Base-by-base conservation (phyloP, 2,329 filamentous ascomycete species). In the Pseudomassariella vexata region DNA sequence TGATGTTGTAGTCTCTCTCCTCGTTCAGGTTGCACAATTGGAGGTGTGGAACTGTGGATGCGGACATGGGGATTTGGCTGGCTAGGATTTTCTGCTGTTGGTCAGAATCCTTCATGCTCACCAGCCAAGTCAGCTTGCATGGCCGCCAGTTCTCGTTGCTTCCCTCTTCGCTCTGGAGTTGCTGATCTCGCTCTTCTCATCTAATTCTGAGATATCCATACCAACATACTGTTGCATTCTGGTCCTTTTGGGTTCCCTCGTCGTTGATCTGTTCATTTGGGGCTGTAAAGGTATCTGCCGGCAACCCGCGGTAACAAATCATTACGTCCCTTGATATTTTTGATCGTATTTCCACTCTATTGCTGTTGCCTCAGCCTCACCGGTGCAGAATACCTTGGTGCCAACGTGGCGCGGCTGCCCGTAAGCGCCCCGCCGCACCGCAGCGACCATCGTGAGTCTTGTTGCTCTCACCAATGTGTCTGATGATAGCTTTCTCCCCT, bases 11-110 rank as follows among this genome's bases (percentile, higher is more conserved):
- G 12, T n/a, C n/a, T n/a, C n/a, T n/a, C n/a, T n/a, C n/a, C n/a
- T n/a, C n/a, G n/a, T n/a, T n/a, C n/a, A n/a, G n/a, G n/a, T 32
- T 24, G 30, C 22, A 16, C 30, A 32, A 32, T 25, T n/a, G 15
- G 8, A 23, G 24, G n/a, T n/a, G n/a, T n/a, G n/a, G n/a, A n/a
- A n/a, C n/a, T 15, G 12, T 26, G 30, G 30, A 19, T 23, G 30
- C 30, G 21, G 30, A 32, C 15, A 18, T 12, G 15, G 26, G 26
- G 11, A n/a, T 6, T 21, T 19, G 9, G 14, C 7, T 7, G 17
- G 18, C 30, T 16, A 17, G 9, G 16, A 18, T 26, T 23, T 11
- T 22, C 30, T 33, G 30, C 30, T 27, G 30, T 33, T 33, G 30
- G 30, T 27, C 30, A 33, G 24, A 18, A 8, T 16, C 18, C n/a